phyloP scores from a whole-genome alignment of 1,284 basidiomycete species.

The Entoloma clypeatum region DNA sequence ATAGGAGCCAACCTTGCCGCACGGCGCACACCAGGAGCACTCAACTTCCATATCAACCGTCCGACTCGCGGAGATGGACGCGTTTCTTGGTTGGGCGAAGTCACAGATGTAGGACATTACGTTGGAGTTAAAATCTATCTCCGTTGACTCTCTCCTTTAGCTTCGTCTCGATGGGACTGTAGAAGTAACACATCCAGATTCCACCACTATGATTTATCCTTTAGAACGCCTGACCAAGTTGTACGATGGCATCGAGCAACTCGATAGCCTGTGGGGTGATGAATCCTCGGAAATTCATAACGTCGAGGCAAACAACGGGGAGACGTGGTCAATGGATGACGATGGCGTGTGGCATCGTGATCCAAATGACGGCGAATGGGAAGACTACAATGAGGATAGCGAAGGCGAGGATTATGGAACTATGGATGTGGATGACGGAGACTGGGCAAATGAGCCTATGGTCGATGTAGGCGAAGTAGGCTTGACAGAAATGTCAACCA shows the following conservation, averaged over 20 bases:
- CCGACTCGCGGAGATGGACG: slow-evolving; percentile 41
- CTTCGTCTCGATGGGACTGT: slow-evolving; percentile 67
- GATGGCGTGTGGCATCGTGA: slow-evolving; percentile 45
- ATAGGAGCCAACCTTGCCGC: slow-evolving; percentile 59
- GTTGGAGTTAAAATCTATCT: slow-evolving; percentile 6
- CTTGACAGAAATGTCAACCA: no score
- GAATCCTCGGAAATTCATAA: slow-evolving; percentile 45
- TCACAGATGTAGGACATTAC: slow-evolving; percentile 55
- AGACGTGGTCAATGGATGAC: slow-evolving; percentile 57
- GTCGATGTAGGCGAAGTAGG: no score
- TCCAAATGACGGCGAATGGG: slow-evolving; percentile 36
- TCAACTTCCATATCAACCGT: slow-evolving; percentile 44
- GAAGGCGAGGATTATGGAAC: slow-evolving; percentile 33
- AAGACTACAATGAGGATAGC: slow-evolving; percentile 32
- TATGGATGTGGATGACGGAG: slow-evolving; percentile 25
- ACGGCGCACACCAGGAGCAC: slow-evolving; percentile 35
- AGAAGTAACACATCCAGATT: slow-evolving; percentile 62
- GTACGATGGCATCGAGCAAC: slow-evolving; percentile 71
- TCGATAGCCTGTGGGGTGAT: slow-evolving; percentile 62
- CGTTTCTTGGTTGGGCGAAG: slow-evolving; percentile 74
- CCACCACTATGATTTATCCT: slow-evolving; percentile 44
- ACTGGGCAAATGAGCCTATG: slow-evolving; percentile 19
- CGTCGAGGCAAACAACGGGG: no score
- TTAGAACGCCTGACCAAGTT: slow-evolving; percentile 66
- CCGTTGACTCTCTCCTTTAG: slow-evolving; percentile 33